Conservation (phyloP, 129 eudicot genomes). For the Flaveria bidentis region DNA sequence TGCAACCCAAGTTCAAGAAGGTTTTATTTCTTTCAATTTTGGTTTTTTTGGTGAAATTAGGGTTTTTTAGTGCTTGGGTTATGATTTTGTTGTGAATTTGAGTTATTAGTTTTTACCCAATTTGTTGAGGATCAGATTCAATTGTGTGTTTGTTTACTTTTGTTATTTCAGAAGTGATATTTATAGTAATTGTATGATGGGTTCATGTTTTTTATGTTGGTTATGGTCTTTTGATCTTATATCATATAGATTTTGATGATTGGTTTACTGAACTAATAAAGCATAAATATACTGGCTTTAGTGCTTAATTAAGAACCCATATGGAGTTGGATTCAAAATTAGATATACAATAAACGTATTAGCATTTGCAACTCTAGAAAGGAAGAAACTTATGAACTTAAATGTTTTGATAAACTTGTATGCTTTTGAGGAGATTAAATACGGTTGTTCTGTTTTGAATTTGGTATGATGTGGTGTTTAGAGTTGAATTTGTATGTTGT, state of each 20-base stretch:
- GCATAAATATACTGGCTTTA: not conserved
- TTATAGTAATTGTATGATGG: not conserved
- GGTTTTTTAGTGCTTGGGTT: not conserved
- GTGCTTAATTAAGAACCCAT: slow-evolving; percentile 3
- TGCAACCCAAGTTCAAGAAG: slow-evolving; percentile 48
- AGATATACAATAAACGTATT: no score
- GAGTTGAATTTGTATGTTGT: slow-evolving; percentile 8
- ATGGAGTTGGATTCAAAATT: not conserved
- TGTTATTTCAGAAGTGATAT: no score
- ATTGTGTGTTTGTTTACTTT: no score
- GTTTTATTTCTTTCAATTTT: slow-evolving; percentile 22
- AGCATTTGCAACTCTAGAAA: no score
- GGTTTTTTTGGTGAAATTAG: not conserved
- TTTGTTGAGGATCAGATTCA: no score
- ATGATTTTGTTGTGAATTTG: not conserved
- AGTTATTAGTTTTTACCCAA: slow-evolving; percentile 6
- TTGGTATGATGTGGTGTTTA: slow-evolving; percentile 14
- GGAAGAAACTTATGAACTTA: not conserved
- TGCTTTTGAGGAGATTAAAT: slow-evolving; percentile 4
- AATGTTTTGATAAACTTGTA: slow-evolving; percentile 6
- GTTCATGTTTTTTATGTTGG: not conserved
- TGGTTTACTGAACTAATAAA: not conserved
- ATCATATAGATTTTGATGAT: not conserved
- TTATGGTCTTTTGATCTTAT: not conserved
- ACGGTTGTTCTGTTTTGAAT: not conserved